These are phyloP conservation scores for Solanum paucissectum DNA, from an alignment of 257 asterid genomes.

Conservation along the genomic window DNA sequence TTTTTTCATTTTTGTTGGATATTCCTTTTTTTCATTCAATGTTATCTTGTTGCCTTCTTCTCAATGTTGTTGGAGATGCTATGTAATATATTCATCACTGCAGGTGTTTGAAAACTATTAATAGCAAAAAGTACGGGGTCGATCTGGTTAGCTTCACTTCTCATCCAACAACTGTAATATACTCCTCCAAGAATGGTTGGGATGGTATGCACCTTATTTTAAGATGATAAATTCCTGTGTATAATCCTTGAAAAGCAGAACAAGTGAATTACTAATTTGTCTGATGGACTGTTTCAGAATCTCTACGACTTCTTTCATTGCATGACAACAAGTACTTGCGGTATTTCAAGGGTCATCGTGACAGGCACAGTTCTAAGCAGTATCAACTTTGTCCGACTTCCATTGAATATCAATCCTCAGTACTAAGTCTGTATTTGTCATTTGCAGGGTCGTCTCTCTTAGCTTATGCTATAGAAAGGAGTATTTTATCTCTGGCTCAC, in stretches of 20 bases:
- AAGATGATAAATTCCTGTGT: neutral
- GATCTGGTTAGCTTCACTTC: conserved; percentile 96
- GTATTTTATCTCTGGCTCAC: conserved; percentile 88
- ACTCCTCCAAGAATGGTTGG: conserved; percentile 99
- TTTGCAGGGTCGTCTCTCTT: conserved; percentile 81
- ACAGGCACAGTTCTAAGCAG: conserved; percentile 42
- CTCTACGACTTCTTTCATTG: conserved; percentile 92
- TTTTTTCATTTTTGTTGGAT: neutral
- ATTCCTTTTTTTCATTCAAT: neutral
- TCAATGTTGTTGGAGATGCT: neutral
- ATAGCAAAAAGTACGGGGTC: conserved; percentile 92
- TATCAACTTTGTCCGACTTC: neutral
- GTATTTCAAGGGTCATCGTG: conserved; percentile 98
- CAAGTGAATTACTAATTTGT: neutral
- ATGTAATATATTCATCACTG: neutral
- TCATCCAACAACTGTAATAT: conserved; percentile 90
- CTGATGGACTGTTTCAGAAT: conserved; percentile 51
- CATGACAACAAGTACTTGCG: conserved; percentile 96
- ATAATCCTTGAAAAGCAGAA: neutral
- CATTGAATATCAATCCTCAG: neutral
- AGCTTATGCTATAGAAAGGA: conserved; percentile 78
- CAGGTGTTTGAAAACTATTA: conserved; percentile 95
- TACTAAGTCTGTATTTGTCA: neutral
- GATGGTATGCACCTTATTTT: conserved; percentile 51
- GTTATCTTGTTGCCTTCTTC: neutral